phyloP scores from a whole-genome alignment of 2,329 filamentous ascomycete species.

The Hypomyces perniciosus region DNA sequence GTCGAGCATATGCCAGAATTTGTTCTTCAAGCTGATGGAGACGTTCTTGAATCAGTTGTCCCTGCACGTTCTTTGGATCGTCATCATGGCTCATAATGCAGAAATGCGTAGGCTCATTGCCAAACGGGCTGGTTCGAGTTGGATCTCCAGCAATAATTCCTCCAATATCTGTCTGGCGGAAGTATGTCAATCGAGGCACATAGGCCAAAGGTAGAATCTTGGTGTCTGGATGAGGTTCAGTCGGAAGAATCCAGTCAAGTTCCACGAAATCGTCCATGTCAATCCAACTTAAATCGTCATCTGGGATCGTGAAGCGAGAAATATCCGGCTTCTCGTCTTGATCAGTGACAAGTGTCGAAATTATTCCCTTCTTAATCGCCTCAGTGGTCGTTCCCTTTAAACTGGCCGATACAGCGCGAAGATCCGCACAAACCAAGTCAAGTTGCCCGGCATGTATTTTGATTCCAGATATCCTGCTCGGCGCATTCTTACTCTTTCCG shows the following conservation, averaged over 20 bases:
- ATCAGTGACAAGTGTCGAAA: conserved; percentile 46
- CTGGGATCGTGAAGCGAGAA: conserved; percentile 89
- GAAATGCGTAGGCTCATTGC: conserved; percentile 85
- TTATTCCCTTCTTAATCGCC: conserved; percentile 59
- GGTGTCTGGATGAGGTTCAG: conserved; percentile 84
- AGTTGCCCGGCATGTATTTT: conserved; percentile 92
- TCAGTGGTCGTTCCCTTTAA: conserved; percentile 76
- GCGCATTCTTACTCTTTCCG: conserved; percentile 68
- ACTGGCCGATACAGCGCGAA: conserved; percentile 86
- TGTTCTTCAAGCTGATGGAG: conserved; percentile 74
- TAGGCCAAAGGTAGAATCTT: conserved; percentile 90
- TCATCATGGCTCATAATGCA: conserved; percentile 92
- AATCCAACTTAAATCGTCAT: conserved; percentile 93
- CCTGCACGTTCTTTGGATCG: conserved; percentile 83
- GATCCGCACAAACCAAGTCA: conserved; percentile 84
- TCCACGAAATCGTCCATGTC: conserved; percentile 99
- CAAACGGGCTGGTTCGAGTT: conserved; percentile 81
- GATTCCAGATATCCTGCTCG: conserved; percentile 83
- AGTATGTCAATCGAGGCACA: conserved; percentile 94
- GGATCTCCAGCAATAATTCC: conserved; percentile 74
- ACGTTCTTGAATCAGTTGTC: conserved; percentile 74
- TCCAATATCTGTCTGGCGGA: conserved; percentile 89
- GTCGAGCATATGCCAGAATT: conserved; percentile 65
- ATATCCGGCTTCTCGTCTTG: conserved; percentile 61
- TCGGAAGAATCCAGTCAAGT: conserved; percentile 89